Conservation (phyloP, 2,329 filamentous ascomycete genomes). For the Pezicula rhizophila region DNA sequence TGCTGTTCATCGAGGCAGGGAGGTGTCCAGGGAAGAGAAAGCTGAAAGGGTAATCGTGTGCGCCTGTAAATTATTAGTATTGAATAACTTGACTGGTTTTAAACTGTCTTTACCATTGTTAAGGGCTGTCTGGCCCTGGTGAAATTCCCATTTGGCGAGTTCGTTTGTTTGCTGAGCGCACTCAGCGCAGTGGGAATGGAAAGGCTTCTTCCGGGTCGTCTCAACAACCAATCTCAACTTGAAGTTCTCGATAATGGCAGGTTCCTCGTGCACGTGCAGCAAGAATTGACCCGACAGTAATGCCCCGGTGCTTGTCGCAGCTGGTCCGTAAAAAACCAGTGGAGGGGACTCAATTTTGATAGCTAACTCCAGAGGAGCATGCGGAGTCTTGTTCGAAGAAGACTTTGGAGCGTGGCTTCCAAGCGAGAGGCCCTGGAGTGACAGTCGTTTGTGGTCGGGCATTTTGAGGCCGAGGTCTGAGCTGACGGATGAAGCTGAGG, state of each 20-base stretch:
- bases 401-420: background rate
- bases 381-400: background rate
- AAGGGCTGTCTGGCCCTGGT: constrained; percentile 49
- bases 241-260: constrained; percentile 64
- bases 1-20: constrained; percentile 74
- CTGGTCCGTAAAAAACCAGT: constrained; percentile 72
- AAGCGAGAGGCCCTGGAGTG: background rate
- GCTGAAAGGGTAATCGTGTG: constrained; percentile 83
- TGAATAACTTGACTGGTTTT: background rate
- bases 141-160: constrained; percentile 73
- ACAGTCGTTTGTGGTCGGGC: constrained; percentile 7
- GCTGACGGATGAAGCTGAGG: constrained; percentile 11
- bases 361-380: constrained; percentile 13
- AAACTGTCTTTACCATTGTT: constrained; percentile 37
- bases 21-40: constrained; percentile 78
- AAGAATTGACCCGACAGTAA: constrained; percentile 79
- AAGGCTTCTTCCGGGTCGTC: constrained; percentile 74
- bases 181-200: constrained; percentile 69
- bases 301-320: constrained; percentile 72
- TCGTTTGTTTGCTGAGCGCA: constrained; percentile 69
- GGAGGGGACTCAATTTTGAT: constrained; percentile 78
- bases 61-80: constrained; percentile 36
- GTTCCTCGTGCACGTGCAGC: constrained; percentile 62
- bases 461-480: constrained; percentile 11
- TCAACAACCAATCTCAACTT: constrained; percentile 65